phyloP scores from a whole-genome alignment of 768 basidiomycete genomes.

The Serendipita sp. region DNA sequence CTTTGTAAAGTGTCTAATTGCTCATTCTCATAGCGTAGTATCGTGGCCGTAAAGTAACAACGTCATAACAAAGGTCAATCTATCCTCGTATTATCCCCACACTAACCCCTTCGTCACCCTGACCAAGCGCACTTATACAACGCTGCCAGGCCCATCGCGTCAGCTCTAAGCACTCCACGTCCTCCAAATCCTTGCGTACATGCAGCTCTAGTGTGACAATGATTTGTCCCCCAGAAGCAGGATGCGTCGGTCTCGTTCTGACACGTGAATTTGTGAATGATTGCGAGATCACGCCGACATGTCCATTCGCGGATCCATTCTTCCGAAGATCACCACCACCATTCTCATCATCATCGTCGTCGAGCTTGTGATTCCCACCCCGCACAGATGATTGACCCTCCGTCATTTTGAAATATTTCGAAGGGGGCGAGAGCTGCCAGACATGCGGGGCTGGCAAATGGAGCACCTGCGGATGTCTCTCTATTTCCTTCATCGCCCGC shows the following conservation, averaged over 20 bases:
- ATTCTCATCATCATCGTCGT: constrained; percentile 4
- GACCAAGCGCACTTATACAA: constrained; percentile 16
- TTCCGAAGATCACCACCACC: constrained; percentile 8
- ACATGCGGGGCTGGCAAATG: constrained; percentile 77
- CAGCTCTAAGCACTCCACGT: constrained; percentile 53
- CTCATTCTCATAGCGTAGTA: neutral
- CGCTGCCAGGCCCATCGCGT: constrained; percentile 62
- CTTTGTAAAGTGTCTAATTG: neutral
- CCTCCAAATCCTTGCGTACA: constrained; percentile 46
- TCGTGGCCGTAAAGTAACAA: too few species aligned
- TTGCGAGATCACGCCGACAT: neutral
- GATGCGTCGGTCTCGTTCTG: neutral
- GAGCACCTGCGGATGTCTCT: constrained; percentile 67
- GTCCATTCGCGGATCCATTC: neutral
- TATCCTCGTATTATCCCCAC: constrained; percentile 11
- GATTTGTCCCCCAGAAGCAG: constrained; percentile 17
- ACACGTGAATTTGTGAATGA: neutral
- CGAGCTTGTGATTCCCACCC: neutral
- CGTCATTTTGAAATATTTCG: neutral
- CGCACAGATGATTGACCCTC: neutral
- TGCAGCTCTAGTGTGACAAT: constrained; percentile 72
- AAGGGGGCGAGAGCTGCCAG: constrained; percentile 60
- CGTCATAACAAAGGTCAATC: neutral
- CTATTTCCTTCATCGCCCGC: constrained; percentile 71
- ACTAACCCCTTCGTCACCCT: constrained; percentile 12